Percentiles rank a stretch among this genome's conserved stretches.
These are phyloP conservation scores for Lophium mytilinum DNA, from an alignment of 495 filamentous ascomycete species.

Conservation along the genomic window DNA sequence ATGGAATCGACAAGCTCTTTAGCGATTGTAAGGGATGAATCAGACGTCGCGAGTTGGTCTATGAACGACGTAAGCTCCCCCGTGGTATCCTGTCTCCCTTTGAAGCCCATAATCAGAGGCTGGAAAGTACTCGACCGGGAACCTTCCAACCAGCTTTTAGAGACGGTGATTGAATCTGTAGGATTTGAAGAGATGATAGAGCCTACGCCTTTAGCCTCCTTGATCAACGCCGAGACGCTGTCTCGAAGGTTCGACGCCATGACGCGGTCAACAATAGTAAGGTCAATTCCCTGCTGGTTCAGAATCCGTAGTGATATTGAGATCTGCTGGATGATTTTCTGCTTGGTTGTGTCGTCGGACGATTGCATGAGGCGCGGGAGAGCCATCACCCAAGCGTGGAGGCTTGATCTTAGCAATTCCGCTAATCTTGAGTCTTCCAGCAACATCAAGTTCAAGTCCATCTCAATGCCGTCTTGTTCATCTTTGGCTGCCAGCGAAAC, in stretches of 20 bases:
- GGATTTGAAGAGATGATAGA: slow-evolving; percentile 9
- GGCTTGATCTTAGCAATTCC: slow-evolving; percentile 59
- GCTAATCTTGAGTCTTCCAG: slow-evolving; percentile 54
- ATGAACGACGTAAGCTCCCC: slow-evolving; percentile 23
- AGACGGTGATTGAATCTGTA: not conserved
- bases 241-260: slow-evolving; percentile 57
- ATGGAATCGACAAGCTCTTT: slow-evolving; percentile 24
- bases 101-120: slow-evolving; percentile 17
- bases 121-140: slow-evolving; percentile 19
- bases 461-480: slow-evolving; percentile 35
- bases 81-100: slow-evolving; percentile 28
- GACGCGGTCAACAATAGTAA: slow-evolving; percentile 59
- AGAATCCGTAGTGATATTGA: slow-evolving; percentile 64
- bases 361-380: slow-evolving; percentile 78
- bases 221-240: slow-evolving; percentile 39
- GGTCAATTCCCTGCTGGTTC: slow-evolving; percentile 54
- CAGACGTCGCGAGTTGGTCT: slow-evolving; percentile 14
- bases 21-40: slow-evolving; percentile 14
- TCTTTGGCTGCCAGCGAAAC: slow-evolving; percentile 55
- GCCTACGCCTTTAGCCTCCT: slow-evolving; percentile 12
- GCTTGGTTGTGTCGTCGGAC: slow-evolving; percentile 70
- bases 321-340: slow-evolving; percentile 62
- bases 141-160: not conserved
- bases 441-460: slow-evolving; percentile 49
- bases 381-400: slow-evolving; percentile 74